Percentiles rank a stretch among this genome's conserved stretches.
Conservation (phyloP, 1,284 basidiomycete genomes). For the Xanthoconium separans region DNA sequence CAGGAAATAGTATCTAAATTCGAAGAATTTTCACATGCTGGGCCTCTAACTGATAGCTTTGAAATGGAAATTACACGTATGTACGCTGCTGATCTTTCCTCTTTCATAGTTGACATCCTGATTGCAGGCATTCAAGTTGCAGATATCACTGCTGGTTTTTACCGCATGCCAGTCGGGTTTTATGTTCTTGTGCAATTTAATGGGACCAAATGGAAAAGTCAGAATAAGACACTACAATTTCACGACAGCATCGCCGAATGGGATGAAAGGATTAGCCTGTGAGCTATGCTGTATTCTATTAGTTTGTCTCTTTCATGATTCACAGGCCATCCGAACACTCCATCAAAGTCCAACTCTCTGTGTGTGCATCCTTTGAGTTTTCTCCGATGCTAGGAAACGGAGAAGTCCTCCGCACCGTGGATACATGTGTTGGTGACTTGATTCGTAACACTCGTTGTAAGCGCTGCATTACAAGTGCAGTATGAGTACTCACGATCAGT, state of each 20-base stretch:
- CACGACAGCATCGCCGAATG: neutral
- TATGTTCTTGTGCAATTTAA: neutral
- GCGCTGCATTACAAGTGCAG: neutral
- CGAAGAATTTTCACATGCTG: neutral
- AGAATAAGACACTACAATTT: neutral
- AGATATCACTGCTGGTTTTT: neutral
- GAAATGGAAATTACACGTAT: neutral
- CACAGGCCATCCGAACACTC: constrained; percentile 6
- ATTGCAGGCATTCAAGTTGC: constrained; percentile 5
- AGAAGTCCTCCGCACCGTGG: constrained; percentile 1
- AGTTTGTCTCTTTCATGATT: neutral
- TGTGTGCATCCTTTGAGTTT: constrained; percentile 17
- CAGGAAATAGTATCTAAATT: no score
- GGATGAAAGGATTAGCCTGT: constrained; percentile 2
- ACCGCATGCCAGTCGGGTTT: neutral
- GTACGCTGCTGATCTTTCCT: neutral
- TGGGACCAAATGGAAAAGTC: neutral
- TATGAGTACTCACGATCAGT: neutral
- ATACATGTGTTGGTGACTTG: neutral
- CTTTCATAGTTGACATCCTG: neutral
- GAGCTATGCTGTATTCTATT: neutral
- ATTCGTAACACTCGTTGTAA: neutral
- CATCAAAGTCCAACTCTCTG: neutral
- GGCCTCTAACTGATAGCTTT: neutral
- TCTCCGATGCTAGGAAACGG: constrained; percentile 12